A percentile compares a stretch with the other conserved stretches of the same genome.
phyloP scores from a whole-genome alignment of 2,329 filamentous ascomycete genomes.

The Fusarium floridanum region DNA sequence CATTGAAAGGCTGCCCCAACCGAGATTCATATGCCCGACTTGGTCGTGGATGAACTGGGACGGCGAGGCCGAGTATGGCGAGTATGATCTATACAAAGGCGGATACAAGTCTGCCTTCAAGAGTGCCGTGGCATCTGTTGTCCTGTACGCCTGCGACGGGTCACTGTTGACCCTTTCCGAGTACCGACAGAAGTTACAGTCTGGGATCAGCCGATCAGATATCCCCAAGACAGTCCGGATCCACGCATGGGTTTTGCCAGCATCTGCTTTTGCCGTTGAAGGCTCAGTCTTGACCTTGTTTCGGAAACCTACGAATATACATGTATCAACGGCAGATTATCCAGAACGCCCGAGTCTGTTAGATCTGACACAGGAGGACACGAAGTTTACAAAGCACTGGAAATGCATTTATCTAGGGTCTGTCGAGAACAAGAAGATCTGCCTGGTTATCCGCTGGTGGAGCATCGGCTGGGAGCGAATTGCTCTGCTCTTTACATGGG shows the following conservation, averaged over 20 bases:
- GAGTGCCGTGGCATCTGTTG: not conserved
- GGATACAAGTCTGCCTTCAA: not conserved
- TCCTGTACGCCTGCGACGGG: not conserved
- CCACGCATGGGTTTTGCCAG: not conserved
- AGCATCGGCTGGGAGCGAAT: not conserved
- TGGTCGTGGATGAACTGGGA: not conserved
- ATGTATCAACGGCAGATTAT: not conserved
- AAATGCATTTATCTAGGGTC: not conserved
- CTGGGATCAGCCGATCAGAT: not conserved
- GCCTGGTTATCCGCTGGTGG: not conserved
- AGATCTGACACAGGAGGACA: not conserved
- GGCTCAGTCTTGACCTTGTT: not conserved
- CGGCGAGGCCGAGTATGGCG: not conserved
- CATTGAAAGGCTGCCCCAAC: not conserved
- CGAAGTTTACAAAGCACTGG: not conserved
- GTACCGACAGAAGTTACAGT: not conserved
- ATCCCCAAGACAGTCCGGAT: not conserved
- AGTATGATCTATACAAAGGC: not conserved
- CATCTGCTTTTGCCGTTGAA: not conserved
- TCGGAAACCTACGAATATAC: not conserved
- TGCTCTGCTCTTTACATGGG: not conserved
- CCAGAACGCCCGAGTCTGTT: not conserved
- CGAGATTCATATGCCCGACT: not conserved
- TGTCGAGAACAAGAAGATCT: not conserved
- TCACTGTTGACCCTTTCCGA: not conserved